phyloP scores from a whole-genome alignment of 306 rosid genomes.

The Fagus crenata region DNA sequence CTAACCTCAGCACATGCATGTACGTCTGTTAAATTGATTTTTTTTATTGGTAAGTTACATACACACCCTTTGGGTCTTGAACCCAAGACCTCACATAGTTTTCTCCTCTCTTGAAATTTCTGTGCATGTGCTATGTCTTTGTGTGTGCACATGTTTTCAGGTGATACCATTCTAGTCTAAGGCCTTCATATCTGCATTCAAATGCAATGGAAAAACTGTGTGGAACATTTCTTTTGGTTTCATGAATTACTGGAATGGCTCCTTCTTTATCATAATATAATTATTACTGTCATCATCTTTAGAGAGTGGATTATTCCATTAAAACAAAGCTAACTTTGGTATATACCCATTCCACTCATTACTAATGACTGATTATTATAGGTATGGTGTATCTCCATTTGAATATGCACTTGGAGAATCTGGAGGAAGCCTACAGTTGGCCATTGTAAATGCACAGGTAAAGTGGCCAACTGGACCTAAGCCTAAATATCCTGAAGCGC shows the following conservation, averaged over 20 bases:
- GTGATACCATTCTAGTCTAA: too few relatives aligned
- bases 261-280: not conserved
- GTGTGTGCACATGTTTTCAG: too few relatives aligned
- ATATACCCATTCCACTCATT: constrained; percentile 7
- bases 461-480: constrained; percentile 90
- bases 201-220: too few relatives aligned
- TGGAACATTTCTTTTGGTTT: not conserved
- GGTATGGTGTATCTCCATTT: constrained; percentile 97
- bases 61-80: too few relatives aligned
- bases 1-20: too few relatives aligned
- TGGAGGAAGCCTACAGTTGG: constrained; percentile 96
- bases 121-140: too few relatives aligned
- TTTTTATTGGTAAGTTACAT: too few relatives aligned
- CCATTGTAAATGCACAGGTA: constrained; percentile 79
- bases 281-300: constrained; percentile 6
- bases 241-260: not conserved
- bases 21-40: too few relatives aligned
- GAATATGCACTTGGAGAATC: constrained; percentile 98
- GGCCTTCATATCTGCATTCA: too few relatives aligned
- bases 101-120: too few relatives aligned
- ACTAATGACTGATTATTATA: constrained; percentile 34
- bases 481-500: constrained; percentile 88
- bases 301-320: not conserved
- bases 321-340: constrained; percentile 9
- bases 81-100: too few relatives aligned